Evolutionary conservation across 2,329 filamentous ascomycete genomes (phyloP).

Genomic region (Fusarium longipes): DNA sequence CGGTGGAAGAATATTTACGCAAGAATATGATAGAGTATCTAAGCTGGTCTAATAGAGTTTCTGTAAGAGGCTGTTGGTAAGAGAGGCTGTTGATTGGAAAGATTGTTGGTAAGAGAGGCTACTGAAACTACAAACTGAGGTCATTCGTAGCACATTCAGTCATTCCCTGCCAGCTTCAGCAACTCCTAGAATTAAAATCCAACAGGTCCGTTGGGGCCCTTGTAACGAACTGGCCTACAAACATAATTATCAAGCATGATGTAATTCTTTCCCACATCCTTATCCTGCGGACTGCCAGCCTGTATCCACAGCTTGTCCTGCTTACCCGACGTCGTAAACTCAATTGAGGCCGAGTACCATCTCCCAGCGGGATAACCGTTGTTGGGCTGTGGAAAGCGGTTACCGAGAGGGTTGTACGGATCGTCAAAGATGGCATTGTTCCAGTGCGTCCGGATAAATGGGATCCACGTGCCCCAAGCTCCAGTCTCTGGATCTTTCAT

Average conservation of each 20-base stretch:
- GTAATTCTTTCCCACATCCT: background rate
- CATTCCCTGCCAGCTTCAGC: fast-evolving
- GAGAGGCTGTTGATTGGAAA: too few relatives aligned
- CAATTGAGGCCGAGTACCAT: background rate
- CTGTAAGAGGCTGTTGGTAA: too few relatives aligned
- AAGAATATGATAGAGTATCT: background rate
- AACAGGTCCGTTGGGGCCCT: background rate
- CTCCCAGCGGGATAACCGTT: background rate
- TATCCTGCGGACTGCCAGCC: background rate
- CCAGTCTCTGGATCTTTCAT: background rate
- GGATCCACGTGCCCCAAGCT: background rate
- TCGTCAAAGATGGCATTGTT: background rate
- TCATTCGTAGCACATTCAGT: too few relatives aligned
- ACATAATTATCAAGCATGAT: constrained; percentile 10
- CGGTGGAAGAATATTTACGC: background rate
- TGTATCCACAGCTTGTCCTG: constrained; percentile 7
- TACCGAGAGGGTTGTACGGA: fast-evolving
- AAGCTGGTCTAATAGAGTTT: too few relatives aligned
- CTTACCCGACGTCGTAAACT: background rate
- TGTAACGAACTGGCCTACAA: constrained; percentile 1
- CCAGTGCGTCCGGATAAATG: constrained; percentile 10
- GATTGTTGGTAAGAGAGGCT: too few relatives aligned
- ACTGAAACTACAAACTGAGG: too few relatives aligned
- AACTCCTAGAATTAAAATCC: too few relatives aligned
- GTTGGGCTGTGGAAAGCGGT: background rate